Evolutionary conservation across 495 filamentous ascomycete species (phyloP), one percentile per base, ranked within the genome.

Genomic region (Aspergillus mulundensis): DNA sequence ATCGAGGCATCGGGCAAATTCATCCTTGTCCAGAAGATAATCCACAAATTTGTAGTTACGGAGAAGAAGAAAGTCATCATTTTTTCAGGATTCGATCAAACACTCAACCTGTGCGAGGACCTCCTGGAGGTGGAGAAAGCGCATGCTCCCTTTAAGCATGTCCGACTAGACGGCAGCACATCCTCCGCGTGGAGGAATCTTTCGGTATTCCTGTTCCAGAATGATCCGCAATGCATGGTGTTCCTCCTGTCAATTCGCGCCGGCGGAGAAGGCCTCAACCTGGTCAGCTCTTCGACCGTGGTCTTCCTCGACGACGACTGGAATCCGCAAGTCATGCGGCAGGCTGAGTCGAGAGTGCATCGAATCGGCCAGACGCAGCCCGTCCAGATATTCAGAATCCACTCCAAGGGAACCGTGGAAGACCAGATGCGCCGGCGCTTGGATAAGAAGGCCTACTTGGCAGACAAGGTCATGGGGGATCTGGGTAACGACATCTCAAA

Each of bases 261-360:
- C 20, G 85, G 85, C 20, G 84, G 85, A 0, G 69, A 87, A 16
- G 85, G 85, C 5, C 76, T 87, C 38, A 88, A 87, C 56, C 67
- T 87, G 0, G 77, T 81, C 3, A 71, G 77, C 30, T 82, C 84
- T 0, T 81, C 77, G 5, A 80, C 82, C 50, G 81, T 87, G 1
- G 71, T 87, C 15, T 84, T 88, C 60, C 64, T 87, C 3, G 85
- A 88, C 39, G 77, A 82, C 14, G 84, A 87, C 56, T 87, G 82
- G 82, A 87, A 87, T 39, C 85, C 85, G 0, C 84, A 86, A 57
- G 71, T 83, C 10, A 83, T 75, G 51, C 57, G 81, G 3, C 83
- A 86, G 57, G 83, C 83, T 0, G 81, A 85, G 58, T 78, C 82
- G 20, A 71, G 83, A 11, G 81, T 81, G 1, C 81, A 85, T 58